A percentile compares a stretch with the other conserved stretches of the same genome.
Conservation (phyloP, 176 grass and related monocot species). For the Poa annua region DNA sequence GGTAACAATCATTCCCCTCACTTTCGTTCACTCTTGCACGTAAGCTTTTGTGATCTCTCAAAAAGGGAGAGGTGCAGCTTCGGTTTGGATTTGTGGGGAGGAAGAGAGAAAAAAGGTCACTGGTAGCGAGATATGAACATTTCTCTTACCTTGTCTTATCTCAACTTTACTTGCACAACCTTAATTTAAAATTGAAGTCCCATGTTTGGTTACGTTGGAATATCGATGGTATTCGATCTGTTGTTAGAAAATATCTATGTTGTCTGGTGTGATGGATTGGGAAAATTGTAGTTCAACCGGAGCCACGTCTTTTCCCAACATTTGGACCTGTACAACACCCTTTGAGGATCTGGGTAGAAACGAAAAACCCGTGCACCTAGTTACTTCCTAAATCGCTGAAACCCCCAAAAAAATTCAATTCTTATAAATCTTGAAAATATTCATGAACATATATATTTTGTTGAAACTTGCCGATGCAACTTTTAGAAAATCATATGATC, state of each 20-base stretch:
- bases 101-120: constrained; percentile 12
- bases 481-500: background rate
- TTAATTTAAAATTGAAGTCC: background rate
- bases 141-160: constrained; percentile 21
- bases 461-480: background rate
- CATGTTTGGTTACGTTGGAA: background rate
- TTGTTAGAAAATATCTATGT: background rate
- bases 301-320: background rate
- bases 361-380: background rate
- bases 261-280: background rate
- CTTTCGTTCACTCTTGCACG: constrained; percentile 51
- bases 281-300: background rate
- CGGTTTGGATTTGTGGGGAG: constrained; percentile 20
- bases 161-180: background rate
- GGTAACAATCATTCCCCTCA: constrained; percentile 42
- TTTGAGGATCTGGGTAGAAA: background rate
- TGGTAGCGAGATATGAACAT: background rate
- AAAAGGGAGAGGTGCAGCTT: constrained; percentile 14
- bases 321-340: background rate
- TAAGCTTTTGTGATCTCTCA: constrained; percentile 48
- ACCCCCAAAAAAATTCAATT: background rate
- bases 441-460: background rate
- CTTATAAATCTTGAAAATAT: background rate
- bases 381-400: background rate
- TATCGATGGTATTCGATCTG: background rate